Conservation (phyloP, 2,329 filamentous ascomycete genomes). For the Ambrosiella xylebori region DNA sequence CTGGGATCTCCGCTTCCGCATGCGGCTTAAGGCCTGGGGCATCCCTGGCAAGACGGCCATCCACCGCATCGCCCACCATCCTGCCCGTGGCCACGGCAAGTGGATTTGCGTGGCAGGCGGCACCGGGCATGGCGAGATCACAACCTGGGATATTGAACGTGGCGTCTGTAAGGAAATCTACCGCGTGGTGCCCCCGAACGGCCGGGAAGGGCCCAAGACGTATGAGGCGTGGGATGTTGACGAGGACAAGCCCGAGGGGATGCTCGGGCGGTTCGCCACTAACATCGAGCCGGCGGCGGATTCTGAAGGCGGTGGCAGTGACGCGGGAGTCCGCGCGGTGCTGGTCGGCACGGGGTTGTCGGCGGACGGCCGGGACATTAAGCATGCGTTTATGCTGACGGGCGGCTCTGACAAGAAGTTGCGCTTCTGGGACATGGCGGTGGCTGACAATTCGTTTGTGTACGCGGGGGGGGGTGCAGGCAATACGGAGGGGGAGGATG, state of each 20-base stretch:
- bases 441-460: slow-evolving; percentile 59
- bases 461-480: slow-evolving; percentile 62
- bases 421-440: slow-evolving; percentile 79
- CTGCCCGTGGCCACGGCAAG: slow-evolving; percentile 57
- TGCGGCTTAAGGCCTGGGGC: slow-evolving; percentile 77
- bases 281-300: slow-evolving; percentile 39
- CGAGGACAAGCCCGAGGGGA: slow-evolving; percentile 70
- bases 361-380: slow-evolving; percentile 53
- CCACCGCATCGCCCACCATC: slow-evolving; percentile 63
- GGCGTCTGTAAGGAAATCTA: slow-evolving; percentile 78
- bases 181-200: slow-evolving; percentile 32
- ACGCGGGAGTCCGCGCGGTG: slow-evolving; percentile 59
- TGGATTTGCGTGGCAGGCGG: slow-evolving; percentile 84
- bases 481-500: slow-evolving; percentile 57
- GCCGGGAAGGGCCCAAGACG: slow-evolving; percentile 36
- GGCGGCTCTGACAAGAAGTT: slow-evolving; percentile 81
- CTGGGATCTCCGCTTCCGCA: slow-evolving; percentile 91
- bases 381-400: slow-evolving; percentile 70
- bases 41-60: slow-evolving; percentile 66
- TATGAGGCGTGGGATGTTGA: slow-evolving; percentile 83
- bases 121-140: slow-evolving; percentile 73
- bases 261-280: slow-evolving; percentile 71
- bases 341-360: slow-evolving; percentile 54
- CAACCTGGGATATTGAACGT: slow-evolving; percentile 91
- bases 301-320: slow-evolving; percentile 23